Evolutionary conservation across 208 protist species (phyloP), one percentile per base, ranked within the genome.

Genomic region (Phytomonas serpens): DNA sequence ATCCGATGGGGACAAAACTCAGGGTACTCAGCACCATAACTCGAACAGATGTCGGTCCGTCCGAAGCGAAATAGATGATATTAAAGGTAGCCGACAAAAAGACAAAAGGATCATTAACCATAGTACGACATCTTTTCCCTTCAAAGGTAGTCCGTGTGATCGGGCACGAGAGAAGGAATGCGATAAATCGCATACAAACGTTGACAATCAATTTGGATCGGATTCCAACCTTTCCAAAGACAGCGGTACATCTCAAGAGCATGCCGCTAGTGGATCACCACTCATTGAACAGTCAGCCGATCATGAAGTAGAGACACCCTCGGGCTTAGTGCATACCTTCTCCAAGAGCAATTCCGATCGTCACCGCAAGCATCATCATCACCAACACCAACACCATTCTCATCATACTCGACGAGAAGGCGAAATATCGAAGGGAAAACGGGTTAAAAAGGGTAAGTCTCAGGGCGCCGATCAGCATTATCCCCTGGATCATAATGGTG

Each of bases 381-480:
- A 71, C 16, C 29, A 13, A 10, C 34, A 71, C 37, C 42, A 13
- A 10, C 68, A 23, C 7, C 68, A 64, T 4, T 34, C 42, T 36
- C 16, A 23, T 19, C 66, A 70, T 38, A 31, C 68, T 4, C 57
- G 67, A 11, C 62, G 33, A 66, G 32, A 66, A 33, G 23, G 10
- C 32, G 32, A 33, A 38, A 33, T 33, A 34, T 61, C 37, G 0
- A 36, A 62, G 57, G 38, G 29, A 33, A 36, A 69, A 68, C 1
- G 34, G 33, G 34, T 51, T 73, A 42, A 82, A 72, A 78, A 76
- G 64, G 63, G 61, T 31, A 29, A 68, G 29, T 68, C 34, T 42
- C 33, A n/a, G 23, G 33, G 63, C 27, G 16, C 63, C 27, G 6
- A 37, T 67, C 47, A 11, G 16, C 19, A 57, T 57, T 6, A 27